Evolutionary conservation across 306 rosid species (phyloP), one percentile per base, ranked within the genome.

Genomic region (Trifolium dubium): DNA sequence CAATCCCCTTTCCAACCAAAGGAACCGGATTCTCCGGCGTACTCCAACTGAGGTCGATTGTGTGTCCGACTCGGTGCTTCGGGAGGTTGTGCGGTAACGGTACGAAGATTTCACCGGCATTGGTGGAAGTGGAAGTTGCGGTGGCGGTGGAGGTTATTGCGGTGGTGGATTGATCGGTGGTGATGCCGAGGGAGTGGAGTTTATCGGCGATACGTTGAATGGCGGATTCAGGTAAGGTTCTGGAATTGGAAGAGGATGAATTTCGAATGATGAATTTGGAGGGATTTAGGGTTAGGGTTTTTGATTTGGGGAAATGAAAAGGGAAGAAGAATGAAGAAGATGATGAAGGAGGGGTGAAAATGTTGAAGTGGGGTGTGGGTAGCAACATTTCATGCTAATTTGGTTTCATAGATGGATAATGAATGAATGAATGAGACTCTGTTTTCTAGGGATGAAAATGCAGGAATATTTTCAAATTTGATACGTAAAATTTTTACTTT

Each of bases 131-230:
- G 15, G 65, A 1, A 74, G 69, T 0, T 28, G 46, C 0, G 32
- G 50, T 0, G 67, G 67, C 2, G 32, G 67, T 8, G 31, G 66
- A 6, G 18, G 80, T 54, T 11, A 50, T 10, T 17, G 67, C 8
- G 31, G 66, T 5, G 18, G 80, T 54, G 14, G 55, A 13, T 17
- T 79, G 81, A 18, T 91, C 97, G 18, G 86, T 35, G 13, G 84
- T 34, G 85, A 88, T 82, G 2, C 98, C 98, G 34, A 93, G 98
- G 77, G 81, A 81, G 0, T 93, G 91, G 73, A 93, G 96, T 88
- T 93, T 93, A 7, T 91, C 91, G 54, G 96, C 92, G 11, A 93
- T 93, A n/a, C 97, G 83, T 64, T 88, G 89, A 47, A 93, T 91
- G 77, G 97, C 96, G 76, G 98, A 89, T 66, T 77, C 65, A 4